Evolutionary conservation across 2,329 filamentous ascomycete species (phyloP).

Genomic region (Aspergillus sp.): DNA sequence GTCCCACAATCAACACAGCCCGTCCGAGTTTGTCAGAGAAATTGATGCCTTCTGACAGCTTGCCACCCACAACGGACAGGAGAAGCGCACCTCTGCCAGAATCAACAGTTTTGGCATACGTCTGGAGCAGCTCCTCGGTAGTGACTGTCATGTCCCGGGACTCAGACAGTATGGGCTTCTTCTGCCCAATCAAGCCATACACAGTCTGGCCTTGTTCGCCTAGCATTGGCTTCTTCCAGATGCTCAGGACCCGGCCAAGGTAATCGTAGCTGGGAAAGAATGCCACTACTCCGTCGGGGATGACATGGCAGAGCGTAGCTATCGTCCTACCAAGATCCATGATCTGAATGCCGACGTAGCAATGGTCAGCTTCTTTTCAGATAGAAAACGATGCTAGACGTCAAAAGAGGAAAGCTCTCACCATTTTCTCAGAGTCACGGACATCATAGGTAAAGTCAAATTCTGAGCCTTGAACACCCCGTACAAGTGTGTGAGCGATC

Average conservation of each 20-base stretch:
- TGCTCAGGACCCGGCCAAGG: constrained; percentile 69
- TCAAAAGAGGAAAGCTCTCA: constrained; percentile 27
- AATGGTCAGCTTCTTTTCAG: constrained; percentile 11
- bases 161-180: constrained; percentile 56
- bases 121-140: constrained; percentile 69
- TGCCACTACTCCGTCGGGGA: constrained; percentile 86
- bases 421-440: constrained; percentile 67
- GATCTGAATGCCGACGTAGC: constrained; percentile 48
- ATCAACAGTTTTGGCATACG: constrained; percentile 71
- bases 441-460: constrained; percentile 90
- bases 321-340: constrained; percentile 73
- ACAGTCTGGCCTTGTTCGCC: constrained; percentile 31
- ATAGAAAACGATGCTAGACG: neutral
- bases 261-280: constrained; percentile 98
- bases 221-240: constrained; percentile 57
- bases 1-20: constrained; percentile 84
- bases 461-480: constrained; percentile 50
- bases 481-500: constrained; percentile 70
- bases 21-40: constrained; percentile 89
- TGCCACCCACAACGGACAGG: constrained; percentile 88
- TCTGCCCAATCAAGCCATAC: constrained; percentile 35
- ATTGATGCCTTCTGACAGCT: constrained; percentile 97
- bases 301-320: constrained; percentile 68
- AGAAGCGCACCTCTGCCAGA: constrained; percentile 71
- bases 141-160: constrained; percentile 47